Evolutionary conservation across 2,329 filamentous ascomycete species (phyloP).

Genomic region (Venturia oleaginea): DNA sequence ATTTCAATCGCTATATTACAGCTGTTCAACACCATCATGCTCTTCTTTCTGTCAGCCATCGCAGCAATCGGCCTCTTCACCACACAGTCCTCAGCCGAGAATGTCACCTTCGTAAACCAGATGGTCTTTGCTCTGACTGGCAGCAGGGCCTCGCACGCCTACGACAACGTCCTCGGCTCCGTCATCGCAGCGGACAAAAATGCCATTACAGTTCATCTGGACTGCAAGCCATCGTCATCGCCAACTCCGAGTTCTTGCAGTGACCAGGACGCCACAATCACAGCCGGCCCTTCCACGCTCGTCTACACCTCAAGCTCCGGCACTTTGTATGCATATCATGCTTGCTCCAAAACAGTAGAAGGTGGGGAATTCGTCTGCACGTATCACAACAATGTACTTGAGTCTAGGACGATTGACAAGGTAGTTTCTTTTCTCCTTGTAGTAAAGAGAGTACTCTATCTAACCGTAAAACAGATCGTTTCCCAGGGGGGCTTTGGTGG

Average conservation of each 20-base stretch:
- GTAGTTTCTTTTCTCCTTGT: background rate
- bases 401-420: background rate
- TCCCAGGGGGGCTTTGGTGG: background rate
- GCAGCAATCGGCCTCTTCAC: background rate
- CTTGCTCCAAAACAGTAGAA: background rate
- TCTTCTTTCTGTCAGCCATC: background rate
- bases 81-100: background rate
- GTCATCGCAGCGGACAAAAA: background rate
- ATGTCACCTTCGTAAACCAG: background rate
- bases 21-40: background rate
- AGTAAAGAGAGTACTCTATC: background rate
- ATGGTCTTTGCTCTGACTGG: background rate
- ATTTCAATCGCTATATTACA: too few relatives aligned
- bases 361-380: background rate
- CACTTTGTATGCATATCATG: background rate
- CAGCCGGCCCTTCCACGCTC: background rate
- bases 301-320: background rate
- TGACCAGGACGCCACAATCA: conserved; percentile 3
- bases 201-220: background rate
- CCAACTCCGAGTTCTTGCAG: background rate
- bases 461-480: background rate
- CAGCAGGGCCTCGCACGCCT: background rate
- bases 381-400: background rate
- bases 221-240: background rate
- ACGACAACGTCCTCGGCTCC: background rate